Conservation (phyloP, 164 flowering plant species). For the Tetracentron sinense region DNA sequence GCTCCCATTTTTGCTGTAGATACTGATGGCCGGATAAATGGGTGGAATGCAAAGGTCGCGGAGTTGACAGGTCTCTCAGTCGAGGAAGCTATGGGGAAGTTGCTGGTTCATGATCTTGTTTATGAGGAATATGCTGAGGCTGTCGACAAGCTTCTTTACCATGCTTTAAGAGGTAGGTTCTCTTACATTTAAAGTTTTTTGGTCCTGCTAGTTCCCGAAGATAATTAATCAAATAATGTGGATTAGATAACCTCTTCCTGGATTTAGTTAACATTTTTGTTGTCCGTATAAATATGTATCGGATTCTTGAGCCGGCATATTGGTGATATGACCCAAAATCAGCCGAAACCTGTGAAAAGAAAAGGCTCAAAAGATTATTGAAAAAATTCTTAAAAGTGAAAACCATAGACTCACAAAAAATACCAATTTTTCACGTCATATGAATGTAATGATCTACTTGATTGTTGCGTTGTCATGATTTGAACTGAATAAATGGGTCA, state of each 20-base stretch:
- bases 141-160: constrained; percentile 56
- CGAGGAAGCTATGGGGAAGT: constrained; percentile 92
- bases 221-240: not conserved
- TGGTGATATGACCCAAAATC: too few species aligned
- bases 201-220: not conserved
- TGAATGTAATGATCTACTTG: too few species aligned
- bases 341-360: too few species aligned
- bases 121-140: constrained; percentile 54
- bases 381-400: too few species aligned
- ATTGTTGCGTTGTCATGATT: too few species aligned
- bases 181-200: not conserved
- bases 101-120: constrained; percentile 71
- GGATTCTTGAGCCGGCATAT: too few species aligned
- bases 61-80: constrained; percentile 91
- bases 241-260: not conserved
- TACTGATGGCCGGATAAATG: constrained; percentile 66
- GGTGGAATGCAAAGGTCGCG: constrained; percentile 96
- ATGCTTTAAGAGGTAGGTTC: constrained; percentile 66
- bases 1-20: constrained; percentile 96
- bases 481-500: too few species aligned
- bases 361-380: too few species aligned
- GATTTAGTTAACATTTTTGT: too few species aligned
- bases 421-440: too few species aligned
- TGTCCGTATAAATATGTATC: too few species aligned
- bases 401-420: too few species aligned